phyloP scores from a whole-genome alignment of 1,284 basidiomycete species.

The Cryptococcus hybrid region DNA sequence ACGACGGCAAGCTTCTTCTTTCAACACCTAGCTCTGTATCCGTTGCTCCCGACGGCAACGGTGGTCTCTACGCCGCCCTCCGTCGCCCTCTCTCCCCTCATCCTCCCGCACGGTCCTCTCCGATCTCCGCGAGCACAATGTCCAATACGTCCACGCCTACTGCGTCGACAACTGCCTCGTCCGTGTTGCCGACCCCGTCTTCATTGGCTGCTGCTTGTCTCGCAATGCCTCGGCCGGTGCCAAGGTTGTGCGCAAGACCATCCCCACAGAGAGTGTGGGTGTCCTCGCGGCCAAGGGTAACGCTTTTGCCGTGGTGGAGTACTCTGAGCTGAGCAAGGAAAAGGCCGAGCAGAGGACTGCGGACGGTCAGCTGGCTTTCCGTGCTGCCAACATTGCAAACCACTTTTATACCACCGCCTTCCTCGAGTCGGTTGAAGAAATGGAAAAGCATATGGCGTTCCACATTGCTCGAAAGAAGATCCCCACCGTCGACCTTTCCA shows the following conservation, averaged over 20 bases:
- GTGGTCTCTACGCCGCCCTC: slow-evolving; percentile 92
- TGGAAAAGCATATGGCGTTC: slow-evolving; percentile 88
- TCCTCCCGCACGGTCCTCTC: slow-evolving; percentile 70
- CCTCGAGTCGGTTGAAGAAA: slow-evolving; percentile 73
- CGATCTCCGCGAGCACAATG: slow-evolving; percentile 72
- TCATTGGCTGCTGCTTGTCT: slow-evolving; percentile 88
- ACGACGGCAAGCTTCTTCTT: slow-evolving; percentile 91
- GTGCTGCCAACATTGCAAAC: slow-evolving; percentile 96
- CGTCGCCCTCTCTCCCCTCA: slow-evolving; percentile 69
- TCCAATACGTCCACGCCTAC: slow-evolving; percentile 92
- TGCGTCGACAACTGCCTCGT: slow-evolving; percentile 99
- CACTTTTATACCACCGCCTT: slow-evolving; percentile 95
- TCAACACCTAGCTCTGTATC: slow-evolving; percentile 74
- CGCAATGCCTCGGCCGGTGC: slow-evolving; percentile 86
- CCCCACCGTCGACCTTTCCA: slow-evolving; percentile 68
- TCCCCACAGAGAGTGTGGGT: slow-evolving; percentile 88
- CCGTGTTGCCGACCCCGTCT: slow-evolving; percentile 93
- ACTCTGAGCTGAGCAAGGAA: slow-evolving; percentile 89
- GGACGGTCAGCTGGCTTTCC: slow-evolving; percentile 76
- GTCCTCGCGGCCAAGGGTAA: slow-evolving; percentile 82
- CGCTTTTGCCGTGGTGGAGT: slow-evolving; percentile 92
- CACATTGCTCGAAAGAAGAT: slow-evolving; percentile 99
- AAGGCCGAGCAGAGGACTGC: slow-evolving; percentile 76
- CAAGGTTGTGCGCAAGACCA: slow-evolving; percentile 91
- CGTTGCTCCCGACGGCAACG: slow-evolving; percentile 96